Evolutionary conservation across 2,329 filamentous ascomycete genomes (phyloP), one percentile per base, ranked within the genome.

Genomic region (Pseudogymnoascus sp.): DNA sequence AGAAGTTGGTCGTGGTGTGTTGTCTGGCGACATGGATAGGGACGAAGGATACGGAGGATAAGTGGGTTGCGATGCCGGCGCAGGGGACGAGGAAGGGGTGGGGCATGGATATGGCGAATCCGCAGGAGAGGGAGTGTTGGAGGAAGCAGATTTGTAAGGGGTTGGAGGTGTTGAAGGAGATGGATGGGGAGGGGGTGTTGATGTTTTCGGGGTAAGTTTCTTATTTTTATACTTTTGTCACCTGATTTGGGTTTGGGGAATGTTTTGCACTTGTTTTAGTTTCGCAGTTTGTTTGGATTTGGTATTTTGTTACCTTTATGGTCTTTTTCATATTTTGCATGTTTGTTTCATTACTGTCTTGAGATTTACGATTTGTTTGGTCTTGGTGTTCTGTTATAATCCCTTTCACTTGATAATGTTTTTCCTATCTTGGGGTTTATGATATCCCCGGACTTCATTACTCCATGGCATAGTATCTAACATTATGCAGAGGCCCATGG

Each of bases 141-240:
- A 36, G 11, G 62, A 63, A 25, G 31, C 34, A 60, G 8, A 63
- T 54, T 54, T 54, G 23, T 14, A 54, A 31, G 48, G 48, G 48
- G 48, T 31, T 54, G 23, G 23, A 54, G 37, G 31, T 19, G 5
- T 43, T 51, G 61, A 37, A 60, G 41, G 13, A 13, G 6, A 34
- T 34, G 34, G 23, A 60, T 25, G 62, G n/a, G 21, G 13, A 39
- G 62, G 36, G 28, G 62, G 19, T 23, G 31, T n/a, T 60, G 43
- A 25, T 61, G 28, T 37, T 31, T n/a, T 34, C 41, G 16, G 34
- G 31, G 62, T 57, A 60, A 25, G 25, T 60, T 60, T 31, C n/a
- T 11, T 7, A 5, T 54, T 54, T 31, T 3, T 54, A 2, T 16
- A 28, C 16, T 16, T 16, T n/a, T 14, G 23, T 31, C 23, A n/a